phyloP scores from a whole-genome alignment of 306 rosid genomes.

The Prosopis cineraria region DNA sequence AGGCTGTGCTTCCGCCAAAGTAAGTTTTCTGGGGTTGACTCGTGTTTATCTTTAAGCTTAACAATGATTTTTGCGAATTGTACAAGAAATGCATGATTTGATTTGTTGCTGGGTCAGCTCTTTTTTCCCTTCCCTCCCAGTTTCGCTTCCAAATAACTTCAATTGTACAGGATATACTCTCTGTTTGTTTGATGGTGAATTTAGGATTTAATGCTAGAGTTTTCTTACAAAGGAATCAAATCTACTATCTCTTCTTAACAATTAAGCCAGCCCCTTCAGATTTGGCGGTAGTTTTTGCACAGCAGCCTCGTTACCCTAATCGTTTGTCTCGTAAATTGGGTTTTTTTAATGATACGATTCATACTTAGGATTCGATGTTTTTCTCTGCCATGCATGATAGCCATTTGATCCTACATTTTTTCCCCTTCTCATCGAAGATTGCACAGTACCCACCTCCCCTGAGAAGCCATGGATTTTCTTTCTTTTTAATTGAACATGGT shows the following conservation, averaged over 20 bases:
- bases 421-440: background rate
- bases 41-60: background rate
- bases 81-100: background rate
- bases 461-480: background rate
- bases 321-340: background rate
- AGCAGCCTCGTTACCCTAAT: background rate
- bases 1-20: constrained; percentile 72
- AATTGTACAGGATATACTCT: background rate
- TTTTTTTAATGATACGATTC: background rate
- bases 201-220: background rate
- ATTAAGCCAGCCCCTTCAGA: background rate
- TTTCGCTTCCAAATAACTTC: background rate
- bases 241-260: background rate
- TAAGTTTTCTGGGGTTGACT: constrained; percentile 43
- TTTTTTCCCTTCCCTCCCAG: too few species aligned
- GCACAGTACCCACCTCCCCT: background rate
- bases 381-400: background rate
- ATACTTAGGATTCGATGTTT: background rate
- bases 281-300: background rate
- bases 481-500: background rate
- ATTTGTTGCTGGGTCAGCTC: constrained; percentile 1
- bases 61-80: background rate
- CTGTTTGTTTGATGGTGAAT: background rate
- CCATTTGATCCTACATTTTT: background rate
- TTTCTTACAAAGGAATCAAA: background rate